phyloP scores from a whole-genome alignment of 2,329 filamentous ascomycete species.

The Beauveria australis region DNA sequence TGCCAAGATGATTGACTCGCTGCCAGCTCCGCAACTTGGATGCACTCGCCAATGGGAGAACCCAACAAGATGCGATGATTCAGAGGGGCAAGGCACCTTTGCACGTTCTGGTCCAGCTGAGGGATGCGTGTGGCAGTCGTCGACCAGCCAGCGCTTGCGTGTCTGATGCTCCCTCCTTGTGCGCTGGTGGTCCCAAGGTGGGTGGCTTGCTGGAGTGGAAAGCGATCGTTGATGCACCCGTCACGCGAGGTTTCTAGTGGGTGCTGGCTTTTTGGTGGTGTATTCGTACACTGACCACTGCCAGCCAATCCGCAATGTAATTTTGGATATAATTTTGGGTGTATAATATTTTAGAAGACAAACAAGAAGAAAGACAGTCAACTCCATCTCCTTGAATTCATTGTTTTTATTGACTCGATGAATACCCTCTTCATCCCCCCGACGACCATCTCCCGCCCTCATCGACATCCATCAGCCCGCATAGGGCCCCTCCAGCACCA shows the following conservation, averaged over 20 bases:
- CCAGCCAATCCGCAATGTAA: not conserved
- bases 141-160: constrained; percentile 1
- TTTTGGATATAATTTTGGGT: no score
- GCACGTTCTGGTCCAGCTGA: not conserved
- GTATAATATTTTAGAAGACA: not conserved
- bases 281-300: not conserved
- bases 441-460: constrained; percentile 8
- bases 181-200: not conserved
- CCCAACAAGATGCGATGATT: not conserved
- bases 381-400: not conserved
- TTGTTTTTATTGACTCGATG: constrained; percentile 4
- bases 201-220: not conserved
- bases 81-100: not conserved
- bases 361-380: not conserved
- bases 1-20: constrained; percentile 8
- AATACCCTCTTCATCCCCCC: not conserved
- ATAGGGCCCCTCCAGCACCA: not conserved
- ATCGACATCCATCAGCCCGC: constrained; percentile 7
- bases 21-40: not conserved
- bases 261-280: not conserved
- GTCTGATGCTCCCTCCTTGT: not conserved
- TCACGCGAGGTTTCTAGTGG: constrained; percentile 2
- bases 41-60: not conserved
- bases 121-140: constrained; percentile 5
- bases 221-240: constrained; percentile 8